Conservation (phyloP, 371 early-diverging fungal species). For the Lichtheimia corymbifera region DNA sequence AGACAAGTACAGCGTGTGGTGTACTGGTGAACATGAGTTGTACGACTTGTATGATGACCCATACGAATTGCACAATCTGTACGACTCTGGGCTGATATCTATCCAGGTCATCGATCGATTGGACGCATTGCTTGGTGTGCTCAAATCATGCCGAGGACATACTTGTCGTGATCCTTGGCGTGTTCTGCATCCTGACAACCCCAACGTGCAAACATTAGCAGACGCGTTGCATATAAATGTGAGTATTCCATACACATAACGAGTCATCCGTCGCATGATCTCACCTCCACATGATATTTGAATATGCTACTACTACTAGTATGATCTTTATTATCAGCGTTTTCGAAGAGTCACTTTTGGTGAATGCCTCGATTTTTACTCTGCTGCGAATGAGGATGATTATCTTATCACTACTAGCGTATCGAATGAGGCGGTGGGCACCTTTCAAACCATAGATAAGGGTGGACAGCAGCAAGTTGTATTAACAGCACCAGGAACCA, state of each 20-base stretch:
- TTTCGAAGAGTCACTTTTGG: constrained; percentile 32
- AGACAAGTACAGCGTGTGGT: constrained; percentile 58
- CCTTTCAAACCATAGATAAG: too few species aligned
- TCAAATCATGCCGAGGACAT: constrained; percentile 56
- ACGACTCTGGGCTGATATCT: constrained; percentile 13
- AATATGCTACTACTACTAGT: constrained; percentile 8
- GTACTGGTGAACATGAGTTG: constrained; percentile 66
- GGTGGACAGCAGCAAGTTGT: too few species aligned
- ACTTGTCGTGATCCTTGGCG: constrained; percentile 67
- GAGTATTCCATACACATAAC: background rate
- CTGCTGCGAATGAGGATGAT: constrained; percentile 1
- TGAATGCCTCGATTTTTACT: constrained; percentile 31
- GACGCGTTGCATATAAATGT: constrained; percentile 38
- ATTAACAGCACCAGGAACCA: too few species aligned
- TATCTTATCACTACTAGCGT: too few species aligned
- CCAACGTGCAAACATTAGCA: constrained; percentile 24
- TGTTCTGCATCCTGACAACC: constrained; percentile 41
- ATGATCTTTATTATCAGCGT: constrained; percentile 31
- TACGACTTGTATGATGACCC: constrained; percentile 62
- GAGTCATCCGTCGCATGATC: too few species aligned
- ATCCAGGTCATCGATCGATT: constrained; percentile 46
- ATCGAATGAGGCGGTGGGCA: too few species aligned
- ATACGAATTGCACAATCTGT: constrained; percentile 56
- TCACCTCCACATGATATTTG: background rate
- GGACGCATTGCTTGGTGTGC: constrained; percentile 60